These are phyloP conservation scores for Starmera pachycereana DNA, from an alignment of 805 yeast genomes.

Conservation along the genomic window DNA sequence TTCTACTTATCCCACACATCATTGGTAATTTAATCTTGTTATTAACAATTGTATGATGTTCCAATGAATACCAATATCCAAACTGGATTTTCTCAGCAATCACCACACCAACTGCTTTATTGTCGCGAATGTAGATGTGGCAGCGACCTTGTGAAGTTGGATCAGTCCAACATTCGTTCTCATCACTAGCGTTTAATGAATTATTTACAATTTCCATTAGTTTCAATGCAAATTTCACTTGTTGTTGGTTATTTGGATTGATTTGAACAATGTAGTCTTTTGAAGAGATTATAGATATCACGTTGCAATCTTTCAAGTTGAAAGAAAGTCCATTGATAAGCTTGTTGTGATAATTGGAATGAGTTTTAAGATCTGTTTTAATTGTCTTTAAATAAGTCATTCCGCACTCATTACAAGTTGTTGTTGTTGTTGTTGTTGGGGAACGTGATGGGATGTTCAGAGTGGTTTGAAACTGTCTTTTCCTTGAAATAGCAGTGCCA, in stretches of 20 bases:
- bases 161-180: constrained; percentile 28
- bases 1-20: constrained; percentile 38
- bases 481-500: no score
- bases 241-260: constrained; percentile 20
- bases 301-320: constrained; percentile 27
- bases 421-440: constrained; percentile 11
- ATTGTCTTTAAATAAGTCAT: constrained; percentile 40
- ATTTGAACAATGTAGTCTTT: constrained; percentile 27
- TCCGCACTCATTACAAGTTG: constrained; percentile 38
- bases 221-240: constrained; percentile 25
- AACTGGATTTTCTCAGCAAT: constrained; percentile 37
- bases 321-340: constrained; percentile 42
- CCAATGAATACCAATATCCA: constrained; percentile 49
- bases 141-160: constrained; percentile 29
- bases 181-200: constrained; percentile 52
- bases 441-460: not conserved
- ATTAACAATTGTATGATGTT: no score
- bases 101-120: constrained; percentile 44
- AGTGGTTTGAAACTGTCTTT: no score
- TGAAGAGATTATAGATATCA: constrained; percentile 2
- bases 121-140: constrained; percentile 36
- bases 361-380: constrained; percentile 33
- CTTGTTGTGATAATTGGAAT: constrained; percentile 39
- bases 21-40: constrained; percentile 31
- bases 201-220: constrained; percentile 44